phyloP scores from a whole-genome alignment of 2,329 filamentous ascomycete species.

The Cladophialophora immunda region DNA sequence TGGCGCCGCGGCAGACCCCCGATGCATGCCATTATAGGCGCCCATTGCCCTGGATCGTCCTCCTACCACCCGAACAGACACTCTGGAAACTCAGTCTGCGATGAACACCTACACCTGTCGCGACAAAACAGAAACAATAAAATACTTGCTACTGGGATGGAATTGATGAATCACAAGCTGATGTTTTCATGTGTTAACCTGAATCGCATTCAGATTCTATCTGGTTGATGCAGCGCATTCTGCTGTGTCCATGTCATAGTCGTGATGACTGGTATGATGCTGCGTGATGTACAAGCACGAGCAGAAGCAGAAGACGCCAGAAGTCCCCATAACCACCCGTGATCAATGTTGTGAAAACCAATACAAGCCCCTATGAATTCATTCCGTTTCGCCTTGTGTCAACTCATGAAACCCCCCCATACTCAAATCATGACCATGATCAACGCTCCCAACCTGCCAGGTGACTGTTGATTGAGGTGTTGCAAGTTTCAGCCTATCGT shows the following conservation, averaged over 20 bases:
- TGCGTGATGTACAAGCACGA: constrained; percentile 36
- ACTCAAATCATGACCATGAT: constrained; percentile 27
- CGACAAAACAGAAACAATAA: background rate
- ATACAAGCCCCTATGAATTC: constrained; percentile 38
- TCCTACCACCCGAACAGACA: background rate
- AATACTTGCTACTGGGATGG: background rate
- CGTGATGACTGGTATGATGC: constrained; percentile 34
- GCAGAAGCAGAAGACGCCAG: constrained; percentile 35
- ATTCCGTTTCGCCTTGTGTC: constrained; percentile 37
- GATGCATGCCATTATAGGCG: background rate
- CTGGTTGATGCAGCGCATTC: constrained; percentile 32
- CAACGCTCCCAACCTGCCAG: constrained; percentile 31
- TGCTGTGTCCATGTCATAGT: constrained; percentile 34
- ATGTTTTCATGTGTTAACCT: constrained; percentile 26
- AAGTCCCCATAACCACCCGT: constrained; percentile 34
- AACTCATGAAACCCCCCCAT: constrained; percentile 38
- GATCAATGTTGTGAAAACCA: constrained; percentile 34
- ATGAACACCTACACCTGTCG: background rate
- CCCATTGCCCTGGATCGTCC: background rate
- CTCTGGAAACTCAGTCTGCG: background rate
- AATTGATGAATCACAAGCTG: background rate
- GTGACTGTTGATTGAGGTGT: constrained; percentile 25
- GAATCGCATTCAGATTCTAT: constrained; percentile 39
- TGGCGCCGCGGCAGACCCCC: constrained; percentile 13
- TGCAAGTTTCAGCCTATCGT: constrained; percentile 38